Conservation (phyloP, 176 grass and related monocot species). For the Zea luxurians region DNA sequence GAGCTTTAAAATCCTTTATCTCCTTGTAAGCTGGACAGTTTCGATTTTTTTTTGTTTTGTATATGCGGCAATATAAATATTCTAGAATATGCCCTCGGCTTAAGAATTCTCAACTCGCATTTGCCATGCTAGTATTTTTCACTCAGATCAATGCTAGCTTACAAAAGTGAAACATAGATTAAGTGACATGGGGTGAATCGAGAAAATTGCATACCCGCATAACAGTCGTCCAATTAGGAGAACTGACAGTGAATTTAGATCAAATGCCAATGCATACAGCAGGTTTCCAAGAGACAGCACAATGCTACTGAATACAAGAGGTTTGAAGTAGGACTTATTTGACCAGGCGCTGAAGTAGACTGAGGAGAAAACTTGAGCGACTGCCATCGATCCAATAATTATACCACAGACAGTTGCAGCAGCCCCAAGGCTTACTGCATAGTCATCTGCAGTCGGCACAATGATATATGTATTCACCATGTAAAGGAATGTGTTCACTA, state of each 20-base stretch:
- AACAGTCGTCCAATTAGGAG: slow-evolving; percentile 69
- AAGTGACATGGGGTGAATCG: not conserved
- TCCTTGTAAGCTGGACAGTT: not conserved
- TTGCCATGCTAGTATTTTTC: not conserved
- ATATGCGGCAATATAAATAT: not conserved
- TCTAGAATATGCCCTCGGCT: not conserved
- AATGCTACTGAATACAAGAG: slow-evolving; percentile 81
- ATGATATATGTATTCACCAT: slow-evolving; percentile 96
- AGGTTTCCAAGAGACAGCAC: slow-evolving; percentile 70
- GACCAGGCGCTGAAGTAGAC: slow-evolving; percentile 93
- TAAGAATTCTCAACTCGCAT: not conserved
- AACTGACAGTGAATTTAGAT: slow-evolving; percentile 62
- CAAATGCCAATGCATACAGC: slow-evolving; percentile 79
- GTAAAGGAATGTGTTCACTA: slow-evolving; percentile 87
- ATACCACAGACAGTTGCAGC: slow-evolving; percentile 78
- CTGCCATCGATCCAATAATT: slow-evolving; percentile 89
- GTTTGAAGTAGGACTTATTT: slow-evolving; percentile 78
- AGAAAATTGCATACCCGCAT: slow-evolving; percentile 62
- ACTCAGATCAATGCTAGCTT: not conserved
- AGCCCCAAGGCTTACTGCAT: slow-evolving; percentile 74
- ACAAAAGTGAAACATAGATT: slow-evolving; percentile 11
- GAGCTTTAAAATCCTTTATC: not conserved
- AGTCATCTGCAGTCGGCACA: slow-evolving; percentile 84
- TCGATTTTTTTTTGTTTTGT: not conserved
- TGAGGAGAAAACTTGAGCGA: slow-evolving; percentile 84